Percentiles rank a stretch among this genome's conserved stretches.
Evolutionary conservation across 202 grass and related monocot species (phyloP).

Genomic region (Setaria viridis): DNA sequence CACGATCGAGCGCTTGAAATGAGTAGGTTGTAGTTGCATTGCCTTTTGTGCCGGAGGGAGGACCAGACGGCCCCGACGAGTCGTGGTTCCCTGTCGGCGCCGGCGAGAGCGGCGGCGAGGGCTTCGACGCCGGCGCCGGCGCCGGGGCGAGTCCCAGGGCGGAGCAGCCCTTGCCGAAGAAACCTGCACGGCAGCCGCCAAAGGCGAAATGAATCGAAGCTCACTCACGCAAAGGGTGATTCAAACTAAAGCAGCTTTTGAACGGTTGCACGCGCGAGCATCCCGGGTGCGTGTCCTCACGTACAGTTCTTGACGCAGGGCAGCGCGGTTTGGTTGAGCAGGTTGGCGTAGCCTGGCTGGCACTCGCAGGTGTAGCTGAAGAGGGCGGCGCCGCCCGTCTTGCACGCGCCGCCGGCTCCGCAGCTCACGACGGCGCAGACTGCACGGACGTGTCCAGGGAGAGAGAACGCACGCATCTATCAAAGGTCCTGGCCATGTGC

Average conservation of each 20-base stretch:
- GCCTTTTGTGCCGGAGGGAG: background rate
- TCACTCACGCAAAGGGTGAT: background rate
- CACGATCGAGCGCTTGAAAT: too few species aligned
- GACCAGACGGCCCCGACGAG: background rate
- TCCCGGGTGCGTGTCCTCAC: background rate
- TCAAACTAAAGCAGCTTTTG: too few species aligned
- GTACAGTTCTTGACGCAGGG: conserved; percentile 34
- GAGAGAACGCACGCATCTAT: background rate
- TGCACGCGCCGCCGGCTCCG: conserved; percentile 12
- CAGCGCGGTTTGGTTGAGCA: background rate
- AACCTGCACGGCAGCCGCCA: background rate
- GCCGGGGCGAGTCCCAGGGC: background rate
- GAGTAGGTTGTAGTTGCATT: background rate
- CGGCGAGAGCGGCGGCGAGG: background rate
- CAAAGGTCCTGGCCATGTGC: too few species aligned
- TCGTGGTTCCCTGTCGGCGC: background rate
- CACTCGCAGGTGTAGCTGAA: conserved; percentile 28
- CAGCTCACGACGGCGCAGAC: conserved; percentile 28
- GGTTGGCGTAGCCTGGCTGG: conserved; percentile 18
- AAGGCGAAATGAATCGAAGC: too few species aligned
- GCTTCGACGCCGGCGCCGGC: background rate
- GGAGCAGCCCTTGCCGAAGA: background rate
- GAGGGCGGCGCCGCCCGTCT: background rate
- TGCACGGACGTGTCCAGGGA: background rate
- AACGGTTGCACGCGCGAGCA: too few species aligned